Conservation (phyloP, 1,139 yeast species). For the Candida sp. region DNA sequence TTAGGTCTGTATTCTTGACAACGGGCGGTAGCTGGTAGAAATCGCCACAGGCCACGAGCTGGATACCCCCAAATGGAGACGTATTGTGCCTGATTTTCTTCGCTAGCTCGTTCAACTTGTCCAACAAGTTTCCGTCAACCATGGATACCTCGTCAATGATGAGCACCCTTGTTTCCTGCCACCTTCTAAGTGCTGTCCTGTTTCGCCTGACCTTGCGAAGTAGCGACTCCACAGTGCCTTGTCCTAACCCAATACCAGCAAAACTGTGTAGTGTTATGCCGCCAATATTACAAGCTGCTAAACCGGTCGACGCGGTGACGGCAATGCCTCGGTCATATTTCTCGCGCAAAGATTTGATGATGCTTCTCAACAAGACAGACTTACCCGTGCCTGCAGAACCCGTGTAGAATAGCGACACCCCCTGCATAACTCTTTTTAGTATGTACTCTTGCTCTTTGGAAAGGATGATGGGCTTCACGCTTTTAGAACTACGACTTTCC, state of each 20-base stretch:
- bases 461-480: constrained; percentile 39
- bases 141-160: constrained; percentile 89
- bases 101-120: constrained; percentile 72
- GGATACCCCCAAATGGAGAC: constrained; percentile 89
- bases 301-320: constrained; percentile 91
- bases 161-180: constrained; percentile 67
- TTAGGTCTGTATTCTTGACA: constrained; percentile 25
- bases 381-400: constrained; percentile 99
- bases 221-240: constrained; percentile 36
- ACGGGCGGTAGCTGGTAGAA: constrained; percentile 94
- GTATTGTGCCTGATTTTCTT: constrained; percentile 51
- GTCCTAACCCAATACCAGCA: constrained; percentile 85
- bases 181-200: constrained; percentile 56
- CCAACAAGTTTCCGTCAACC: constrained; percentile 80
- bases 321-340: constrained; percentile 64
- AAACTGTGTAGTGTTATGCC: constrained; percentile 87
- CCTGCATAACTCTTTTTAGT: constrained; percentile 35
- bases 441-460: constrained; percentile 48
- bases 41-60: constrained; percentile 85
- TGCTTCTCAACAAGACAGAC: constrained; percentile 72
- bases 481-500: constrained; percentile 16
- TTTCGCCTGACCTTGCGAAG: constrained; percentile 60
- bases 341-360: constrained; percentile 62
- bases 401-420: constrained; percentile 76
- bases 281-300: constrained; percentile 92